Evolutionary conservation across 2,329 filamentous ascomycete species (phyloP).

Genomic region (Periconia sp.): DNA sequence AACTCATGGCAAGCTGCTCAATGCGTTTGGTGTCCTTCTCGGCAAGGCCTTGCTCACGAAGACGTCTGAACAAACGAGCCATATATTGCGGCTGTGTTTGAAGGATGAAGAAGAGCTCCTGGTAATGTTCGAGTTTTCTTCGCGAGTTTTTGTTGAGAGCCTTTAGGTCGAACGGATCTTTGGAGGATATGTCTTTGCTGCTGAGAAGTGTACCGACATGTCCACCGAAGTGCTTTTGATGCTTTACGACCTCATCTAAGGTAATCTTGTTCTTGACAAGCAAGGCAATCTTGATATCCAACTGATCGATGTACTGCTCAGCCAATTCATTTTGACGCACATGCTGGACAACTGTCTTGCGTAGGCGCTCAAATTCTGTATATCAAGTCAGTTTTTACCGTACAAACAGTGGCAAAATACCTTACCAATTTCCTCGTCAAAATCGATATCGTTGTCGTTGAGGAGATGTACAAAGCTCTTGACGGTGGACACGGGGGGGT

Average conservation of each 20-base stretch:
- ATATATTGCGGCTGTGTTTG: conserved; percentile 97
- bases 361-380: conserved; percentile 82
- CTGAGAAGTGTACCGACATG: conserved; percentile 82
- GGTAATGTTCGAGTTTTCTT: conserved; percentile 93
- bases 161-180: conserved; percentile 94
- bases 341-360: conserved; percentile 95
- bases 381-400: conserved; percentile 16
- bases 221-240: conserved; percentile 94
- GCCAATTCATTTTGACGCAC: conserved; percentile 96
- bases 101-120: conserved; percentile 95
- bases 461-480: conserved; percentile 98
- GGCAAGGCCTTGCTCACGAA: conserved; percentile 79
- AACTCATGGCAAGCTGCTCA: conserved; percentile 90
- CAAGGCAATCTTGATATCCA: conserved; percentile 98
- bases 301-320: conserved; percentile 96
- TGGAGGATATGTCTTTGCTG: conserved; percentile 83
- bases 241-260: conserved; percentile 92
- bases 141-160: conserved; percentile 95
- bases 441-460: conserved; percentile 98
- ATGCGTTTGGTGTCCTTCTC: conserved; percentile 93
- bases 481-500: conserved; percentile 92
- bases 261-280: conserved; percentile 99
- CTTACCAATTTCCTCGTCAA: conserved; percentile 84
- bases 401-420: neutral
- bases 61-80: conserved; percentile 78